Conservation (phyloP, 352 stramenopile genomes). For the Pythium dissimile region DNA sequence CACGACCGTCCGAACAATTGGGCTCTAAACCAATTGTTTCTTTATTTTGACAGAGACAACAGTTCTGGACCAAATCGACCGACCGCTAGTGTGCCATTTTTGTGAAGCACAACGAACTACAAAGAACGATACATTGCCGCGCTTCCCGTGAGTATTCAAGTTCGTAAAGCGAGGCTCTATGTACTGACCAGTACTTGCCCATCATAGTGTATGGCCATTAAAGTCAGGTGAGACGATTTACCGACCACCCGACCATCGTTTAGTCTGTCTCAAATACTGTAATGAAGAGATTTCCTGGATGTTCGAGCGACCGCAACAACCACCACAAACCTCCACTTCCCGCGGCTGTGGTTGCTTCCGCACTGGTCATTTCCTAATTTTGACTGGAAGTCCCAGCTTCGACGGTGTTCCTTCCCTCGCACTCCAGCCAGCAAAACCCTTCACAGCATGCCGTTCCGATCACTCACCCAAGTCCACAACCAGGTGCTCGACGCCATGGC, state of each 20-base stretch:
- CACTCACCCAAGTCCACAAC: neutral
- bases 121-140: constrained; percentile 13
- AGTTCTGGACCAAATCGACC: constrained; percentile 1
- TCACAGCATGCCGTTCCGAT: neutral
- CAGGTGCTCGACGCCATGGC: constrained; percentile 4
- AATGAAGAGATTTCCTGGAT: neutral
- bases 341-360: neutral
- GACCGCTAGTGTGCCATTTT: constrained; percentile 5
- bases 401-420: neutral
- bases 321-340: neutral
- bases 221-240: neutral
- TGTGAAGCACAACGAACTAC: constrained; percentile 17
- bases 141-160: neutral
- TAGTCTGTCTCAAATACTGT: constrained; percentile 22
- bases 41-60: too few species aligned
- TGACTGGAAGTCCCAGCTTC: neutral
- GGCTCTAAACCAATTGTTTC: too few species aligned
- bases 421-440: neutral
- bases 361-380: constrained; percentile 29
- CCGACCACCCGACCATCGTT: constrained; percentile 24
- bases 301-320: constrained; percentile 29
- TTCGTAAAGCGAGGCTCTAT: constrained; percentile 13
- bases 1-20: constrained; percentile 2
- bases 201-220: neutral
- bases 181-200: neutral